phyloP scores from a whole-genome alignment of 208 protist species.

The Crithidia sp. region DNA sequence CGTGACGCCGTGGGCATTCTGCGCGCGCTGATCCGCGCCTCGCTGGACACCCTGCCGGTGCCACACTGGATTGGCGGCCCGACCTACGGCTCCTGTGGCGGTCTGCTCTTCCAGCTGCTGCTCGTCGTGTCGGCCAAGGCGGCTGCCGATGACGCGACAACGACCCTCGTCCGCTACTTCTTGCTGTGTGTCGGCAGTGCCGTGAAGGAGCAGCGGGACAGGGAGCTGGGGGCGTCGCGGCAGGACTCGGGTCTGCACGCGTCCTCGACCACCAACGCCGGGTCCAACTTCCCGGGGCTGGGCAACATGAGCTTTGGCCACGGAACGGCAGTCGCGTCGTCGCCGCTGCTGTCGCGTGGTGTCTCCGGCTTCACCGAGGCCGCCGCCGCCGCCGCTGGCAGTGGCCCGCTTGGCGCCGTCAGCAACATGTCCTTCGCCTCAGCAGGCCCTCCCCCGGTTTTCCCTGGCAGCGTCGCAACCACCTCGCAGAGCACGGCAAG shows the following conservation, averaged over 20 bases:
- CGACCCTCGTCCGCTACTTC: slow-evolving; percentile 74
- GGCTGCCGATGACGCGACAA: slow-evolving; percentile 45
- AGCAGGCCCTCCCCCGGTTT: neutral
- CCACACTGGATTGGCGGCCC: slow-evolving; percentile 56
- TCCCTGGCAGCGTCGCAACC: neutral
- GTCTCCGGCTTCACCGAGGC: neutral
- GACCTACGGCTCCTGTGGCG: slow-evolving; percentile 80
- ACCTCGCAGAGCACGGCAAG: neutral
- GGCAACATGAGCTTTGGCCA: slow-evolving; percentile 17
- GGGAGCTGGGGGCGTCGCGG: slow-evolving; percentile 17
- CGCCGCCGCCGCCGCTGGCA: too few species aligned
- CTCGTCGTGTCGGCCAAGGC: slow-evolving; percentile 56
- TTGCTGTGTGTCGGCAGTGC: slow-evolving; percentile 53
- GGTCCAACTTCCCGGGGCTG: neutral
- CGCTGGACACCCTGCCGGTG: slow-evolving; percentile 58
- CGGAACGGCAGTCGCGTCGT: neutral
- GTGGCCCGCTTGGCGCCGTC: neutral
- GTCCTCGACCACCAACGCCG: neutral
- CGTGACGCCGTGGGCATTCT: slow-evolving; percentile 61
- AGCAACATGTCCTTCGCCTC: slow-evolving; percentile 16
- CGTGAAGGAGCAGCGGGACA: slow-evolving; percentile 45
- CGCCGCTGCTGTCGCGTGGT: slow-evolving; percentile 5
- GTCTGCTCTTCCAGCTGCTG: slow-evolving; percentile 83
- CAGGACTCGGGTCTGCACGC: neutral
- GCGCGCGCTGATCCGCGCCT: slow-evolving; percentile 50